Percentiles rank a stretch among this genome's conserved stretches.
These are phyloP conservation scores for Aspergillus pseudotamarii DNA, from an alignment of 2,329 filamentous ascomycete genomes.

Conservation along the genomic window DNA sequence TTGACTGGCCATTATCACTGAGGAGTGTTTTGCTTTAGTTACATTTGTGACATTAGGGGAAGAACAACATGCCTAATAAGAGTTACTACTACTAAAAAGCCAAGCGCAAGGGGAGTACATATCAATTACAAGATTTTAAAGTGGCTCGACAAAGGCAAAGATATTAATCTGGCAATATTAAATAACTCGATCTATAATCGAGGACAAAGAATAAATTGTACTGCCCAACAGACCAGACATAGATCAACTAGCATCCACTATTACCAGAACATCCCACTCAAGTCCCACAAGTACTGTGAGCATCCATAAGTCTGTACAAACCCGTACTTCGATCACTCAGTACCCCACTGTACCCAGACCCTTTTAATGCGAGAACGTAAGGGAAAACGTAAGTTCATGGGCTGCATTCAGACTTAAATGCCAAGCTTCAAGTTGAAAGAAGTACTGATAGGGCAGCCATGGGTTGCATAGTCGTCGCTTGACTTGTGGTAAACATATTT, in stretches of 20 bases:
- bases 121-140: no score
- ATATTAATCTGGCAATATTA: no score
- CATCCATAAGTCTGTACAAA: not conserved
- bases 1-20: no score
- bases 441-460: constrained; percentile 31
- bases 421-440: constrained; percentile 29
- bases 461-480: constrained; percentile 36
- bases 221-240: not conserved
- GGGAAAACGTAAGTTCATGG: no score
- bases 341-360: not conserved
- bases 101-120: no score
- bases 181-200: not conserved
- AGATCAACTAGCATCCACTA: not conserved
- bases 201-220: not conserved
- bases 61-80: no score
- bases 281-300: not conserved
- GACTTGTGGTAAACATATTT: constrained; percentile 27
- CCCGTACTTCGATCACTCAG: not conserved
- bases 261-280: not conserved
- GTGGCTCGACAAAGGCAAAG: no score
- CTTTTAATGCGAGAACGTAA: not conserved
- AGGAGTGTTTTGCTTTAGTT: no score
- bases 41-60: no score
- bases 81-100: no score
- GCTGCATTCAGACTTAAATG: not conserved